Base-by-base conservation (phyloP, 2,329 filamentous ascomycete species). In the Cytospora piceae region DNA sequence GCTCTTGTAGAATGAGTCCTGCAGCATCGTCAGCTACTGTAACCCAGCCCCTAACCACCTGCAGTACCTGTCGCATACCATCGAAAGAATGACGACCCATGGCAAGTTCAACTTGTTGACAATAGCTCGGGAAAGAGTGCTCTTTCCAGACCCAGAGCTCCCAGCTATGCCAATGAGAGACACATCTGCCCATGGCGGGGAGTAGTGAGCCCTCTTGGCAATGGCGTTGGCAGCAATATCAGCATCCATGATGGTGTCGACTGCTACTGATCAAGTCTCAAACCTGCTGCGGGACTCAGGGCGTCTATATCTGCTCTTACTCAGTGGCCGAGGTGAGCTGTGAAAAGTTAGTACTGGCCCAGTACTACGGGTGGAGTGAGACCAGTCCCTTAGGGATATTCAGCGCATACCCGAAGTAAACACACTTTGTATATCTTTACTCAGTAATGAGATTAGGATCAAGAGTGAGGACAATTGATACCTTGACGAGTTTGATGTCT, bases 1-100 rank as follows among this genome's bases (percentile, higher is more conserved):
- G 22, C 90, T 90, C 79, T 97, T 98, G 81, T 99, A 99, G 78
- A 97, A 99, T 15, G 94, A 97, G 78, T 99, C 95, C 93, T 96
- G 70, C 2, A 37, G 4, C 9, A 17, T 20, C 15, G 53, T 61
- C 59, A 63, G 49, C 61, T 11, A 31, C 56, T 31, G 31, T 39
- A 15, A 20, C 20, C 11, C 7, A 42, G 39, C 1, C 3, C n/a
- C 2, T 22, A 49, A 24, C 59, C 24, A 5, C 49, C 8, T n/a
- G 14, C 32, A 39, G 20, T n/a, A 22, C 12, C n/a, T 14, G 4
- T n/a, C 65, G 74, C 81, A 74, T 84, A 94, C 93, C 90, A 99
- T 98, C 52, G 94, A 96, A 72, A 99, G 79, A 78, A 99, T 97
- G 58, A 97, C 94, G 68, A 99, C 95, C 94, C 95, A 99, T 64